Percentiles rank a stretch among this genome's conserved stretches.
phyloP scores from a whole-genome alignment of 164 flowering plant species.

The Chimonanthus salicifolius region DNA sequence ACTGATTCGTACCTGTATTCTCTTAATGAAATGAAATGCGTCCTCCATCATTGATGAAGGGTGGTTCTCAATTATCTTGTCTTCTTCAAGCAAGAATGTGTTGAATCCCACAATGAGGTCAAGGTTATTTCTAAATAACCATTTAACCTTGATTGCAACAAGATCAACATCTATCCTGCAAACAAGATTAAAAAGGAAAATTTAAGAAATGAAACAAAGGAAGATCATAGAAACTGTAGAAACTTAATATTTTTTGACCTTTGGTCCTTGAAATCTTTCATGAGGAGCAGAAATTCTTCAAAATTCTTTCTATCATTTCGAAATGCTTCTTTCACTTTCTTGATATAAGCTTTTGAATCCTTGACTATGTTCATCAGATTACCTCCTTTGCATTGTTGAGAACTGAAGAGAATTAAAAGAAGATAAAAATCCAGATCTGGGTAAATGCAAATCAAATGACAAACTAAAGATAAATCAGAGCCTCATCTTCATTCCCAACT shows the following conservation, averaged over 20 bases:
- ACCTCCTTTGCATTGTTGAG: too few relatives aligned
- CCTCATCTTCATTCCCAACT: too few relatives aligned
- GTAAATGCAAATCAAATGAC: too few relatives aligned
- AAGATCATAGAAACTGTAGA: neutral
- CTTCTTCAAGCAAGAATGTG: constrained; percentile 87
- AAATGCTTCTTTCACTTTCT: constrained; percentile 69
- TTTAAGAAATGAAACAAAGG: neutral
- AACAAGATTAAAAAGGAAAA: constrained; percentile 2
- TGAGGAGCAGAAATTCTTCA: constrained; percentile 78
- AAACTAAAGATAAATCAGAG: too few relatives aligned
- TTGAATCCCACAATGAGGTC: constrained; percentile 90
- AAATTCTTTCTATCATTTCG: constrained; percentile 64
- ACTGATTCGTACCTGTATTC: constrained; percentile 55
- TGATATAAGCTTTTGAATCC: constrained; percentile 80
- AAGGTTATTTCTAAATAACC: constrained; percentile 68
- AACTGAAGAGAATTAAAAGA: too few relatives aligned
- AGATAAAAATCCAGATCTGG: too few relatives aligned
- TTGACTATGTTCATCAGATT: neutral
- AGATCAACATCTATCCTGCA: constrained; percentile 64
- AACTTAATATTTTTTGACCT: constrained; percentile 34
- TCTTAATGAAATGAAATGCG: constrained; percentile 71
- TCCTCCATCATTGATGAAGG: constrained; percentile 56
- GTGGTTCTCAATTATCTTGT: constrained; percentile 58
- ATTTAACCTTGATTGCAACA: constrained; percentile 71
- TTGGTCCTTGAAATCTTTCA: constrained; percentile 87